phyloP scores from a whole-genome alignment of 805 yeast genomes.

The Clavispora santaluciae region DNA sequence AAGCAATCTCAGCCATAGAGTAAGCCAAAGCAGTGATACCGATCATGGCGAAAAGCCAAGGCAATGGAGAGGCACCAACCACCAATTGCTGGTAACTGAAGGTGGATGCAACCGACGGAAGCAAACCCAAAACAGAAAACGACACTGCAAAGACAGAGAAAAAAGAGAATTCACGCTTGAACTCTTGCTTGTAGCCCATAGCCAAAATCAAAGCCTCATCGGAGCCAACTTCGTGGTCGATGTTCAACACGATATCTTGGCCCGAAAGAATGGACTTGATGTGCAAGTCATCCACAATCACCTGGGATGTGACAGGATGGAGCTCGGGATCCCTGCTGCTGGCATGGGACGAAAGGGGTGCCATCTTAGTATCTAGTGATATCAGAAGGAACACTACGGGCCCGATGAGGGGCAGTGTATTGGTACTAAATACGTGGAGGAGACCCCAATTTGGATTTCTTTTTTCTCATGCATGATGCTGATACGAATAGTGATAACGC shows the following conservation, averaged over 20 bases:
- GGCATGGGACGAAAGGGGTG: not conserved
- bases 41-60: constrained; percentile 53
- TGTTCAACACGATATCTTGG: constrained; percentile 32
- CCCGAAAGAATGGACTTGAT: constrained; percentile 38
- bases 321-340: constrained; percentile 9
- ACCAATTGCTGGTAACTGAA: constrained; percentile 56
- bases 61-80: constrained; percentile 58
- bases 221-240: constrained; percentile 43
- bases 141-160: constrained; percentile 59
- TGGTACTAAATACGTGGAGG: not conserved
- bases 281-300: constrained; percentile 33
- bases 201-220: constrained; percentile 55
- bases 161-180: constrained; percentile 53
- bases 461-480: not conserved
- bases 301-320: constrained; percentile 18
- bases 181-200: constrained; percentile 60
- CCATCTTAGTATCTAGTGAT: too few relatives aligned
- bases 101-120: constrained; percentile 64
- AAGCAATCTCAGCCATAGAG: constrained; percentile 60
- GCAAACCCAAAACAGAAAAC: constrained; percentile 58
- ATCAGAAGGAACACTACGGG: too few relatives aligned
- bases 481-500: not conserved
- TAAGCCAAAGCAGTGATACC: constrained; percentile 56
- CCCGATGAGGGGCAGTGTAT: too few relatives aligned
- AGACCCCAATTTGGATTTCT: not conserved